A percentile compares a stretch with the other conserved stretches of the same genome.
These are phyloP conservation scores for Solanum rostratum DNA, from an alignment of 257 asterid species.

Conservation along the genomic window DNA sequence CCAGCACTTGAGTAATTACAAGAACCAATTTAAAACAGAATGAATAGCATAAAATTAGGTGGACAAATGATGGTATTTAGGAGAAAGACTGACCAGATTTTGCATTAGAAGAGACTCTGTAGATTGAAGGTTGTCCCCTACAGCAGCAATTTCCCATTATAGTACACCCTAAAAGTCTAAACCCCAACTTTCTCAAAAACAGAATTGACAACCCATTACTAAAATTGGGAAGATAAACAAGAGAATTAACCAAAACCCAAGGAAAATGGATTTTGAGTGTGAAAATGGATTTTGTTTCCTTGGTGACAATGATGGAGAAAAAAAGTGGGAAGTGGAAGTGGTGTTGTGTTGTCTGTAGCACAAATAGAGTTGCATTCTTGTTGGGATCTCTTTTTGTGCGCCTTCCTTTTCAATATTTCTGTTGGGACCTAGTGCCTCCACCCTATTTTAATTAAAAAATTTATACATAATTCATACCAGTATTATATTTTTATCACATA, in stretches of 20 bases:
- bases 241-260: not conserved
- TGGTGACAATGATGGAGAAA: slow-evolving; percentile 22
- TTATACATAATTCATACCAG: not conserved
- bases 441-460: not conserved
- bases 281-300: slow-evolving; percentile 1
- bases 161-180: slow-evolving; percentile 4
- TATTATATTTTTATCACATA: not conserved
- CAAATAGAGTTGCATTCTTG: not conserved
- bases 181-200: slow-evolving; percentile 17
- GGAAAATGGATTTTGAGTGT: not conserved
- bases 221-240: not conserved
- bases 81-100: slow-evolving; percentile 45
- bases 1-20: not conserved
- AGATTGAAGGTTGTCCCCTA: slow-evolving; percentile 31
- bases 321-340: slow-evolving; percentile 7
- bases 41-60: not conserved
- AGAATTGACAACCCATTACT: slow-evolving; percentile 1
- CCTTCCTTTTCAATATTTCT: slow-evolving; percentile 9
- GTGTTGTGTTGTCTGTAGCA: not conserved
- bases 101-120: slow-evolving; percentile 50
- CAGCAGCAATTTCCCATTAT: slow-evolving; percentile 73
- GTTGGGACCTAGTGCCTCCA: not conserved
- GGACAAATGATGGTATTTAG: not conserved
- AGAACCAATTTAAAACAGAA: not conserved
- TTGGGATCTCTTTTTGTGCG: slow-evolving; percentile 6